Conservation (phyloP, 176 grass and related monocot genomes). For the Musa troglodytarum region DNA sequence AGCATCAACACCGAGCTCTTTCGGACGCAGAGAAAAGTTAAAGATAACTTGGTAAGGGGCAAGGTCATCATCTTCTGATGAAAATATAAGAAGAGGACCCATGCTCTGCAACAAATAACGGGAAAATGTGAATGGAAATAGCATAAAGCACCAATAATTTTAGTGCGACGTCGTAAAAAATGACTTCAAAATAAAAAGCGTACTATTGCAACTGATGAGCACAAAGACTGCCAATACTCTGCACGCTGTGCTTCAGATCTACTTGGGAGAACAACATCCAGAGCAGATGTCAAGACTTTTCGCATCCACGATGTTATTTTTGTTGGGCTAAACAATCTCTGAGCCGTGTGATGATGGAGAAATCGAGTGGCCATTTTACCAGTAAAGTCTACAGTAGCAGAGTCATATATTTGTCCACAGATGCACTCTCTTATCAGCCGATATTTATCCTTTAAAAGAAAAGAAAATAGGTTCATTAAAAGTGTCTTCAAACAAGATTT, state of each 20-base stretch:
- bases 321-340: constrained; percentile 30
- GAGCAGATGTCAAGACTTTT: constrained; percentile 65
- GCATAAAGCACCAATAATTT: neutral
- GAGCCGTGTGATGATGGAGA: constrained; percentile 35
- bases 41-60: constrained; percentile 67
- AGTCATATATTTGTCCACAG: constrained; percentile 88
- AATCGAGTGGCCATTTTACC: constrained; percentile 46
- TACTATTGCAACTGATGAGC: constrained; percentile 64
- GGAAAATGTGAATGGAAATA: neutral
- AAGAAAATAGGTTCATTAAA: neutral
- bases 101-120: constrained; percentile 36
- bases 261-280: constrained; percentile 80
- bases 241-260: constrained; percentile 87
- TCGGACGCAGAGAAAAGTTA: constrained; percentile 53
- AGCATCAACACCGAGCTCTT: constrained; percentile 67
- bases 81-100: constrained; percentile 84
- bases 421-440: constrained; percentile 65
- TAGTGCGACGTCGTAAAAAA: neutral
- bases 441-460: constrained; percentile 52
- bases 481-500: neutral
- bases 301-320: constrained; percentile 60
- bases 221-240: constrained; percentile 89
- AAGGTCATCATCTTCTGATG: constrained; percentile 80
- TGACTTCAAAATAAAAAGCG: constrained; percentile 4
- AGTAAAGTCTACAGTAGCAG: constrained; percentile 69